These are phyloP conservation scores for Saturnispora bothae DNA, from an alignment of 805 yeast species.

Conservation along the genomic window DNA sequence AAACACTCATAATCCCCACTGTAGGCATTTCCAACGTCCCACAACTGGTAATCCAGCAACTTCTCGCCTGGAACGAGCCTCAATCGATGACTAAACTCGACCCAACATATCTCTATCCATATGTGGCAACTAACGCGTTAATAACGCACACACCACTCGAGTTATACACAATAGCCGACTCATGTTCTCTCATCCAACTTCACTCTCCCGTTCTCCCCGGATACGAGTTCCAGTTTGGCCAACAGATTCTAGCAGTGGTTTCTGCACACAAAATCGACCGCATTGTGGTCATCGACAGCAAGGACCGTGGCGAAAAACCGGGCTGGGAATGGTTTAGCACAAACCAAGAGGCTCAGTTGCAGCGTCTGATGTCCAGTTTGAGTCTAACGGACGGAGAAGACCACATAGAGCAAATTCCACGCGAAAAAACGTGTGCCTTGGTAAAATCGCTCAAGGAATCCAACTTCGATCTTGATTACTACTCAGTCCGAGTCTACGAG, in stretches of 20 bases:
- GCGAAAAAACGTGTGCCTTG: conserved; percentile 1
- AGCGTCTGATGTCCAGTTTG: conserved; percentile 1
- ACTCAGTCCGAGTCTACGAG: conserved; percentile 11
- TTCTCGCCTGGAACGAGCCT: neutral
- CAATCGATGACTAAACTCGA: conserved; percentile 31
- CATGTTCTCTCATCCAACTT: conserved; percentile 6
- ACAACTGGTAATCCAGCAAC: conserved; percentile 40
- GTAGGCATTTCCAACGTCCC: conserved; percentile 87
- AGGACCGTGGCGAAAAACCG: conserved; percentile 8
- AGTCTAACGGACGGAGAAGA: neutral
- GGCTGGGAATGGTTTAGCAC: conserved; percentile 4
- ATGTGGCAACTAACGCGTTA: conserved; percentile 40
- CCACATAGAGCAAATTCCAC: neutral
- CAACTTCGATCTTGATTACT: conserved; percentile 4
- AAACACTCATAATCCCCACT: conserved; percentile 57
- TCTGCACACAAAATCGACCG: neutral
- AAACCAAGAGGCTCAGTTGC: neutral
- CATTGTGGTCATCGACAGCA: conserved; percentile 8
- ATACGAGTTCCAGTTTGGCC: conserved; percentile 10
- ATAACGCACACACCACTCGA: conserved; percentile 9
- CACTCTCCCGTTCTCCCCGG: conserved; percentile 13
- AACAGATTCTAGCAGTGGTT: conserved; percentile 6
- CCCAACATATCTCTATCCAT: conserved; percentile 60
- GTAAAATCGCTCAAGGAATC: neutral
- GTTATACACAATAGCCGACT: neutral